Evolutionary conservation across 257 asterid species (phyloP), one percentile per base, ranked within the genome.

Genomic region (Nicotiana benthamiana): DNA sequence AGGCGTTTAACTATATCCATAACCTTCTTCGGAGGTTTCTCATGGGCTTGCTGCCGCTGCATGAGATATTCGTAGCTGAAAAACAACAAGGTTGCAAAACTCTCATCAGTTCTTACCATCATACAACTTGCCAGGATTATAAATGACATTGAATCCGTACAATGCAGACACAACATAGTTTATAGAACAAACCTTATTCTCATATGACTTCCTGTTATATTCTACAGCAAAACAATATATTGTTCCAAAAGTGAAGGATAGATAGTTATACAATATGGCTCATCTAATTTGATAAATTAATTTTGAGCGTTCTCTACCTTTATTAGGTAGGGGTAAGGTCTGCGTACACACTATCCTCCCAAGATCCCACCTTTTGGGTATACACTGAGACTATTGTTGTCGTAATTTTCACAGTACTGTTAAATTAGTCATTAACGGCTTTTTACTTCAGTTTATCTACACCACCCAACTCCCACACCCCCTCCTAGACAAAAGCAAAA

Each of bases 1-100:
- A 95, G 84, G 75, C 98, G 97, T 88, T 74, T 87, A 80, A 89
- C 98, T 84, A 95, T 81, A 80, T 93, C 98, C 1, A 85, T 5
- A 82, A 93, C 81, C 88, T 78, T 93, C 92, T 80, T 88, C 52
- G 70, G 75, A 52, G 97, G 86, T 84, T 84, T 90, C 66, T 89
- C 97, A 40, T 86, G 90, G 80, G 93, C 92, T 70, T 87, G 97
- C 76, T 91, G 90, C 75, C 92, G 87, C 85, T 86, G 92, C 89
- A 83, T 86, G 40, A 95, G 86, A 85, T 87, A 83, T 3, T 86
- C 93, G 83, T 75, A 87, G 80, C 97, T 94, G 95, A 86, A 89
- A 83, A 70, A 64, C 62, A 81, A 80, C 62, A 87, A 85, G 79
- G 80, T 77, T 79, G 77, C 61, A 74, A 74, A 24, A 15, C 17